Conservation (phyloP, 495 filamentous ascomycete genomes). For the Pseudotulostoma volvatum region DNA sequence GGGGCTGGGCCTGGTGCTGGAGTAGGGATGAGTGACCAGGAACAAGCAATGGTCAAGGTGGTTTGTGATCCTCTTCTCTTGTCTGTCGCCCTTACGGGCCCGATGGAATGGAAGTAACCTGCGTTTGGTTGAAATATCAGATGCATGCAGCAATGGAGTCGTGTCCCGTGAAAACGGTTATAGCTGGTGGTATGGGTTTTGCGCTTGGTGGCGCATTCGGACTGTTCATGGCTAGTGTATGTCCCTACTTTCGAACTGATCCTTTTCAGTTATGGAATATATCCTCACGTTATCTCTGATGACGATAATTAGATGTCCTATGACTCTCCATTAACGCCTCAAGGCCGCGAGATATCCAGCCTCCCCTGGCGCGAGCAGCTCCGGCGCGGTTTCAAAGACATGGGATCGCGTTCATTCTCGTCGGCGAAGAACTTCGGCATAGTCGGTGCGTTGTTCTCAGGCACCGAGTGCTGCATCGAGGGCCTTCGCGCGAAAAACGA, state of each 20-base stretch:
- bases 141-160: conserved; percentile 77
- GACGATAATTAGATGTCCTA: conserved; percentile 57
- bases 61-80: conserved; percentile 16
- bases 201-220: conserved; percentile 85
- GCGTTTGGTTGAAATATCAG: conserved; percentile 32
- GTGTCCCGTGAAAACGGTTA: conserved; percentile 66
- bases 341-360: conserved; percentile 43
- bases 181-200: conserved; percentile 77
- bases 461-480: conserved; percentile 92
- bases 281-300: conserved; percentile 1
- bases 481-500: conserved; percentile 86
- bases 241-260: conserved; percentile 13
- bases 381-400: conserved; percentile 74
- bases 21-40: conserved; percentile 34
- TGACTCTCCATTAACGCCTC: conserved; percentile 59
- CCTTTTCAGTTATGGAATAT: conserved; percentile 1
- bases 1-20: conserved; percentile 12
- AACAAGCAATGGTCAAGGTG: conserved; percentile 36
- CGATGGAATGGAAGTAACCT: no score
- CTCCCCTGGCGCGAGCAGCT: conserved; percentile 75
- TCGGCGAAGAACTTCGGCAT: conserved; percentile 90
- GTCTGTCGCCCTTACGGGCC: no score
- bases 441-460: conserved; percentile 76
- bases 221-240: conserved; percentile 83
- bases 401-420: conserved; percentile 69